phyloP scores from a whole-genome alignment of 495 filamentous ascomycete genomes.

The Daldinia vernicosa region DNA sequence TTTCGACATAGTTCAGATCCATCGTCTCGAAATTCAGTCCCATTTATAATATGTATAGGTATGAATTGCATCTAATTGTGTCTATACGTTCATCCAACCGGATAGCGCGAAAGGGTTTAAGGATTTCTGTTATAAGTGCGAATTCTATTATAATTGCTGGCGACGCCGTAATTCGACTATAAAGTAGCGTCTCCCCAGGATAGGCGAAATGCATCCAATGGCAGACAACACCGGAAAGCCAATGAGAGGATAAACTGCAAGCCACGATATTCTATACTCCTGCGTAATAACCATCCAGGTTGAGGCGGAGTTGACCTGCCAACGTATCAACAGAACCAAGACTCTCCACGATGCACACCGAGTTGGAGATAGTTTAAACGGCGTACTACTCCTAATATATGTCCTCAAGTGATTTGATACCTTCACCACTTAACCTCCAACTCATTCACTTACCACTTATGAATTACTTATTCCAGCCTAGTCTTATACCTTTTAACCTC shows the following conservation, averaged over 20 bases:
- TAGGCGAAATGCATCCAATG: slow-evolving; percentile 26
- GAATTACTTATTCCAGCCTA: background rate
- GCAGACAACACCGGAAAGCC: slow-evolving; percentile 7
- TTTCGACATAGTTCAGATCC: background rate
- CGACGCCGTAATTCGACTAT: slow-evolving; percentile 7
- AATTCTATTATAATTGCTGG: background rate
- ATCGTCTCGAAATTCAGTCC: background rate
- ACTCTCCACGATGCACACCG: slow-evolving; percentile 8
- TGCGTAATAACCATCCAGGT: slow-evolving; percentile 19
- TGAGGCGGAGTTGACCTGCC: slow-evolving; percentile 21
- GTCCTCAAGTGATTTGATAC: background rate
- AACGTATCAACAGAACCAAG: slow-evolving; percentile 5
- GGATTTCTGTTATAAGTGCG: background rate
- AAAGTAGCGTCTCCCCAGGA: slow-evolving; percentile 21
- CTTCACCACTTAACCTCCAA: slow-evolving; percentile 6
- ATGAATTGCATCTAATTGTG: background rate
- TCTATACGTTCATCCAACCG: background rate
- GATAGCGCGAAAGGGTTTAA: background rate
- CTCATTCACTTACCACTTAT: background rate
- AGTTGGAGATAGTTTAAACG: slow-evolving; percentile 4
- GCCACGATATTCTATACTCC: slow-evolving; percentile 16
- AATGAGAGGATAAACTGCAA: slow-evolving; percentile 18
- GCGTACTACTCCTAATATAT: slow-evolving; percentile 10
- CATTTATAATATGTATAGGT: background rate
- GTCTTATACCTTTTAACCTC: background rate